phyloP scores from a whole-genome alignment of 108 stramenopile species.

The Cyclotella baltica region DNA sequence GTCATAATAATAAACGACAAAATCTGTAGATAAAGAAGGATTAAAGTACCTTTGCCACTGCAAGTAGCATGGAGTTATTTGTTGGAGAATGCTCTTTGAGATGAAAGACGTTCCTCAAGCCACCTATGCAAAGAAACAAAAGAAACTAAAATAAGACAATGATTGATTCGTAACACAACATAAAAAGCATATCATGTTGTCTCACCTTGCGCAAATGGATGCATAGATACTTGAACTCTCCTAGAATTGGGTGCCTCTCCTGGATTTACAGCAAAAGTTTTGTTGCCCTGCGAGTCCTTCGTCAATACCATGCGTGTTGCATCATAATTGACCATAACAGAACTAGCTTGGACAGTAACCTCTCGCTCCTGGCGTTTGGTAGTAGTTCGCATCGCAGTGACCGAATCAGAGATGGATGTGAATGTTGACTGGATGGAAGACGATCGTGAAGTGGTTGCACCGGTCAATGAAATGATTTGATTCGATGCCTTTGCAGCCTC shows the following conservation, averaged over 20 bases:
- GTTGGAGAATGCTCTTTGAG: background rate
- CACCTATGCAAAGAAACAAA: background rate
- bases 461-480: slow-evolving; percentile 1
- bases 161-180: background rate
- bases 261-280: background rate
- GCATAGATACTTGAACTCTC: slow-evolving; percentile 14
- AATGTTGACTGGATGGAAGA: slow-evolving; percentile 13
- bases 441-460: background rate
- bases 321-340: slow-evolving; percentile 6
- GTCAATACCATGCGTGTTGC: slow-evolving; percentile 10
- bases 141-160: background rate
- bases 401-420: slow-evolving; percentile 1
- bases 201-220: slow-evolving; percentile 32
- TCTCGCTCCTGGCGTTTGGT: background rate
- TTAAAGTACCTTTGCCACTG: no score
- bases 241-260: background rate
- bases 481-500: background rate
- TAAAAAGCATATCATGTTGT: background rate
- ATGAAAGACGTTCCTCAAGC: slow-evolving; percentile 18
- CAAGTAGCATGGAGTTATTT: background rate
- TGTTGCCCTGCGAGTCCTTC: background rate
- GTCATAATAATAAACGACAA: no score
- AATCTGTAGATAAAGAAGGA: no score
- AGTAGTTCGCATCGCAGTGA: slow-evolving; percentile 4
- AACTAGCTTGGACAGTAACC: background rate